Evolutionary conservation across 1,284 basidiomycete genomes (phyloP), one percentile per base, ranked within the genome.

Genomic region (Trametes pubescens): DNA sequence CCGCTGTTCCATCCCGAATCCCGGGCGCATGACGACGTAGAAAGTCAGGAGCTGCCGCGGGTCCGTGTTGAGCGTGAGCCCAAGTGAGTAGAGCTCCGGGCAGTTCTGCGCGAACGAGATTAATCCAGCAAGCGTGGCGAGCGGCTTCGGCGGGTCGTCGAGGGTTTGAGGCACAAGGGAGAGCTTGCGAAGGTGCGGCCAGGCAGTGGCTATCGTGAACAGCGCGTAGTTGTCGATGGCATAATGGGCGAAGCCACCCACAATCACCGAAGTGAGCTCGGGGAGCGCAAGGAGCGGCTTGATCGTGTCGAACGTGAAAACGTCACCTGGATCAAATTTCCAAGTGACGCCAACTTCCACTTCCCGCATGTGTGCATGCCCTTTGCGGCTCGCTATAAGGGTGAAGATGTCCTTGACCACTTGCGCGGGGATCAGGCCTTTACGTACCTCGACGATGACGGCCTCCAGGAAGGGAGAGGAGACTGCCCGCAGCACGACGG

Each of bases 21-120:
- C 21, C n/a, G 40, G 54, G 29, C 26, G 44, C 18, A 34, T 3
- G 16, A 4, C 5, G 10, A n/a, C 2, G 40, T 14, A 43, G 14
- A 4, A 7, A 2, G 14, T 43, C 16, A 11, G 22, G 24, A 55
- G 18, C 24, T 14, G 26, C 3, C 9, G 16, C n/a, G n/a, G 3
- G 38, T 55, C 13, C 13, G 60, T 29, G 40, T 56, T 22, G 35
- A 61, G 35, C 46, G 54, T 26, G 48, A 61, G 24, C 6, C 16
- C 35, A n/a, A 61, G 35, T 14, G 10, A 7, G 32, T 18, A 8
- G 8, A 61, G 60, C n/a, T 51, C 18, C 14, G 53, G 60, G 40
- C 53, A 61, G 16, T 37, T 13, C 35, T 32, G 53, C 46, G 47
- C 60, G 29, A 61, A 22, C 18, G 60, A 29, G 29, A 61, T 13